phyloP scores from a whole-genome alignment of 257 asterid genomes.

The Solanum paucissectum region DNA sequence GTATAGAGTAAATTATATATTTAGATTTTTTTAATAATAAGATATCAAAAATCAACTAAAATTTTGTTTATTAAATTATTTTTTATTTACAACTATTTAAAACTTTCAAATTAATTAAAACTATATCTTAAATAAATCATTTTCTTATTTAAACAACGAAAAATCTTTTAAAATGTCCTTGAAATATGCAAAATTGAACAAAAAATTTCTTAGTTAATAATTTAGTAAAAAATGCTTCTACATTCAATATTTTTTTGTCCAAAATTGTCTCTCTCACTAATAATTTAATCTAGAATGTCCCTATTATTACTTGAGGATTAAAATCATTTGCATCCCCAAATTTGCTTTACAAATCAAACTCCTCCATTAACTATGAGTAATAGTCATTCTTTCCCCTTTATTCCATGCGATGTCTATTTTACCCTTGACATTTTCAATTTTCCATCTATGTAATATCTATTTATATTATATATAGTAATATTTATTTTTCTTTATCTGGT shows the following conservation, averaged over 20 bases:
- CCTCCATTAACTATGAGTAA: background rate
- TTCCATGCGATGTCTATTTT: background rate
- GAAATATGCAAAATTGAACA: too few relatives aligned
- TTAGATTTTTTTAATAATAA: background rate
- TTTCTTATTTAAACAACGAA: background rate
- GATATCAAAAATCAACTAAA: background rate
- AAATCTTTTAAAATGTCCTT: too few relatives aligned
- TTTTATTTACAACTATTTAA: too few relatives aligned
- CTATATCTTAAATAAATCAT: background rate
- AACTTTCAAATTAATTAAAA: background rate
- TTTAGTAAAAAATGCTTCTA: background rate
- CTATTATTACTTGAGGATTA: background rate
- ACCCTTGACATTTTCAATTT: background rate
- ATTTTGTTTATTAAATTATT: background rate
- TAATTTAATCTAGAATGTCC: too few relatives aligned
- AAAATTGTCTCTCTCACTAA: background rate
- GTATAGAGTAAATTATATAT: background rate
- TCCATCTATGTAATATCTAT: too few relatives aligned
- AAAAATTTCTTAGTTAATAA: too few relatives aligned
- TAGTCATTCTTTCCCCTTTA: background rate
- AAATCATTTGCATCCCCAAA: background rate
- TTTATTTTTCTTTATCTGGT: too few relatives aligned
- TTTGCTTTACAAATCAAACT: background rate
- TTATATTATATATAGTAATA: too few relatives aligned
- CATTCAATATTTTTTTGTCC: background rate